phyloP scores from a whole-genome alignment of 768 basidiomycete species.

The Calocybe indica region DNA sequence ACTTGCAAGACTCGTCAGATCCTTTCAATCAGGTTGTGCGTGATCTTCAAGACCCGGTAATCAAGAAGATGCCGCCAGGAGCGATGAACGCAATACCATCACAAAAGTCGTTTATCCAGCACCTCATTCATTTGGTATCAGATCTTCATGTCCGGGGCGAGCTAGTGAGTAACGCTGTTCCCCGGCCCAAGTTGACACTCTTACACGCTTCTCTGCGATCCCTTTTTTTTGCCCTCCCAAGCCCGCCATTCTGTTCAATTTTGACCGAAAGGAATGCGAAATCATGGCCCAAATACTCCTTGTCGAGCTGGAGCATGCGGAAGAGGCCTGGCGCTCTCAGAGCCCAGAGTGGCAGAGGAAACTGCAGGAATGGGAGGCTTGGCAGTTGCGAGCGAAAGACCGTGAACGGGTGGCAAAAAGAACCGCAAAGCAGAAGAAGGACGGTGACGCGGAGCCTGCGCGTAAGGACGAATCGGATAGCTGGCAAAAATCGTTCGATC shows the following conservation, averaged over 20 bases:
- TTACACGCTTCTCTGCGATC: not conserved
- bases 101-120: constrained; percentile 23
- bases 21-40: constrained; percentile 32
- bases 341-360: constrained; percentile 46
- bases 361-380: constrained; percentile 43
- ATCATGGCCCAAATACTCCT: constrained; percentile 37
- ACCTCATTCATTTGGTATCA: constrained; percentile 46
- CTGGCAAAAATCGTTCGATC: constrained; percentile 56
- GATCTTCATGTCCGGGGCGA: constrained; percentile 51
- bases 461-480: constrained; percentile 10
- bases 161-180: constrained; percentile 36
- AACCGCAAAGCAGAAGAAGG: constrained; percentile 31
- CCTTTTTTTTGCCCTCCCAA: constrained; percentile 11
- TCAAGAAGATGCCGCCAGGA: not conserved
- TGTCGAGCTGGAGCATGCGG: constrained; percentile 31
- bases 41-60: constrained; percentile 29
- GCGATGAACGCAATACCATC: constrained; percentile 27
- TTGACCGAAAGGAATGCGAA: constrained; percentile 58
- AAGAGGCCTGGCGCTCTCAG: constrained; percentile 41
- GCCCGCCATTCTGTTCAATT: constrained; percentile 67
- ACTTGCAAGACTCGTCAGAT: constrained; percentile 25
- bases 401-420: constrained; percentile 39
- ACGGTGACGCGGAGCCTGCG: constrained; percentile 18
- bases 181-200: not conserved
- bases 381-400: constrained; percentile 40